phyloP scores from a whole-genome alignment of 805 yeast species.

The Kluyveromyces siamensis region DNA sequence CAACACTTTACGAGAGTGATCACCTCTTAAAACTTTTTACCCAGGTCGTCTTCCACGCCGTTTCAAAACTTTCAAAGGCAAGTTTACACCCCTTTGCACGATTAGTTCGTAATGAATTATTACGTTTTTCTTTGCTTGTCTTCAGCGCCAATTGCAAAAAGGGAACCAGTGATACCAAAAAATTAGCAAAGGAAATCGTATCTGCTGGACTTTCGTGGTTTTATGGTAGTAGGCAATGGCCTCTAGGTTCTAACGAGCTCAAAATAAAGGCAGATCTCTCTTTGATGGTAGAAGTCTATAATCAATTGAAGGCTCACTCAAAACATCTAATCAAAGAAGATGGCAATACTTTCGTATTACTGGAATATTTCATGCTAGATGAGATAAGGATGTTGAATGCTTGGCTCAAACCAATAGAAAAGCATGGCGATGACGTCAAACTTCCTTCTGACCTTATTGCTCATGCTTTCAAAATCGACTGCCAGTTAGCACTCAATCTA shows the following conservation, averaged over 20 bases:
- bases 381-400: constrained; percentile 65
- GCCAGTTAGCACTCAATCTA: constrained; percentile 63
- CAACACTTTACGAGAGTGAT: constrained; percentile 62
- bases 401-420: constrained; percentile 51
- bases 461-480: constrained; percentile 57
- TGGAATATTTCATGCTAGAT: constrained; percentile 58
- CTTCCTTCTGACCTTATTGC: constrained; percentile 32
- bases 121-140: constrained; percentile 58
- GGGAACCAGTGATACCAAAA: constrained; percentile 35
- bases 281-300: constrained; percentile 43
- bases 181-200: constrained; percentile 40
- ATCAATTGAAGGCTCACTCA: constrained; percentile 16
- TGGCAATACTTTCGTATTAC: constrained; percentile 43
- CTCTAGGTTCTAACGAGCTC: constrained; percentile 76
- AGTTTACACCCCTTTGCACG: constrained; percentile 81
- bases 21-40: constrained; percentile 65
- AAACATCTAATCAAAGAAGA: constrained; percentile 18
- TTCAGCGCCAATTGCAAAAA: constrained; percentile 46
- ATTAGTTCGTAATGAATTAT: constrained; percentile 61
- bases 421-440: constrained; percentile 28
- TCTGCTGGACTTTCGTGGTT: constrained; percentile 79
- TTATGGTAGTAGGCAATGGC: constrained; percentile 49
- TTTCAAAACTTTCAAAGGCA: constrained; percentile 44
- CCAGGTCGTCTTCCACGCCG: constrained; percentile 45
- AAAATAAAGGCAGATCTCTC: constrained; percentile 61